Percentiles rank a stretch among this genome's conserved stretches.
These are phyloP conservation scores for Pseudopithomyces chartarum DNA, from an alignment of 2,329 filamentous ascomycete species.

Conservation along the genomic window DNA sequence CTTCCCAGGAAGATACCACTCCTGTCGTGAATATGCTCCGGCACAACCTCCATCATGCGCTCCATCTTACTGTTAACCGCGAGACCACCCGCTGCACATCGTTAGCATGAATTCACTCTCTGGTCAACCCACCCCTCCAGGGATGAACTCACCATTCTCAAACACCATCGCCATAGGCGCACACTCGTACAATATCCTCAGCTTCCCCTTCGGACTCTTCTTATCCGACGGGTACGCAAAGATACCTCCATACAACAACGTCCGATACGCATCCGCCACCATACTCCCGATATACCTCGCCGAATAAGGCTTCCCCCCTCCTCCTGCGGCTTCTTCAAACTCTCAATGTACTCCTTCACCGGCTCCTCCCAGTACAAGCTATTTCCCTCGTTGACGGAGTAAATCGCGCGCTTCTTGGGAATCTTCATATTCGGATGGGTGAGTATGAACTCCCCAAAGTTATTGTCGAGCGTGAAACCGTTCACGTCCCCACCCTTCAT, in stretches of 20 bases:
- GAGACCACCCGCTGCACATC: conserved; percentile 76
- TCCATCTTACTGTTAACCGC: conserved; percentile 90
- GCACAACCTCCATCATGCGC: conserved; percentile 86
- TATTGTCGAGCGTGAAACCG: conserved; percentile 96
- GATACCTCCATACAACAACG: conserved; percentile 91
- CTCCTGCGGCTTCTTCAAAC: conserved; percentile 78
- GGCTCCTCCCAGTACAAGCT: conserved; percentile 92
- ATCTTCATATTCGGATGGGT: conserved; percentile 94
- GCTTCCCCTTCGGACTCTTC: conserved; percentile 98
- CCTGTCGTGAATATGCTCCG: conserved; percentile 91
- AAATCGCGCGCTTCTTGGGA: conserved; percentile 80
- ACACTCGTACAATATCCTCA: conserved; percentile 96
- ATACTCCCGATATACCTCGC: conserved; percentile 95
- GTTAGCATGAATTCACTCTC: conserved; percentile 17
- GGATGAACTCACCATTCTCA: conserved; percentile 79
- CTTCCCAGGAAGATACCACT: conserved; percentile 97
- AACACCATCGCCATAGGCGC: conserved; percentile 99
- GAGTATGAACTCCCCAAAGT: conserved; percentile 97
- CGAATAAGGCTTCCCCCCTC: conserved; percentile 87
- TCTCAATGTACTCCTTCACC: conserved; percentile 86
- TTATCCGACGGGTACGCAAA: conserved; percentile 98
- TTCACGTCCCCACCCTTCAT: conserved; percentile 93
- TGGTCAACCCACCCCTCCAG: background rate
- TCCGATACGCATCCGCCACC: conserved; percentile 98
- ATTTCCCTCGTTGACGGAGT: conserved; percentile 99